Evolutionary conservation across 164 flowering plant genomes (phyloP).

Genomic region (Tetrastigma voinierianum): DNA sequence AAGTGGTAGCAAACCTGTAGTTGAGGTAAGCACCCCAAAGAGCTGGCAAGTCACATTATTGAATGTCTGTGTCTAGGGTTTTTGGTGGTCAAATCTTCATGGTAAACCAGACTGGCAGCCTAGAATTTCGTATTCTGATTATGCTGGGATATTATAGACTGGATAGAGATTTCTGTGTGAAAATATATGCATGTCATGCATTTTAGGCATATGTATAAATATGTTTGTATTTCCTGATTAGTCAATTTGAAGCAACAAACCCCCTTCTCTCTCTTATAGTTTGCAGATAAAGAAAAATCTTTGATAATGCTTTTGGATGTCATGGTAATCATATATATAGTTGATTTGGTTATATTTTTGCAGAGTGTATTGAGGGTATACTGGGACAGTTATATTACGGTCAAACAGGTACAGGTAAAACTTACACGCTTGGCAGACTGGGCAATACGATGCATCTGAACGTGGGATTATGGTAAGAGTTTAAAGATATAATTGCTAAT

Average conservation of each 20-base stretch:
- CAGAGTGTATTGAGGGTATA: constrained; percentile 95
- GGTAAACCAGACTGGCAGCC: neutral
- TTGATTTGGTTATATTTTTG: constrained; percentile 37
- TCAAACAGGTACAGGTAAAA: constrained; percentile 98
- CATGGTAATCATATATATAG: neutral
- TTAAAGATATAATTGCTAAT: constrained; percentile 66
- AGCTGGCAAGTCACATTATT: neutral
- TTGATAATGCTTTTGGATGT: neutral
- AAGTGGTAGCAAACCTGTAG: constrained; percentile 90
- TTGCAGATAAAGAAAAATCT: neutral
- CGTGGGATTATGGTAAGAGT: constrained; percentile 96
- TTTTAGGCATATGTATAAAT: too few relatives aligned
- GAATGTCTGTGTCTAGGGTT: neutral
- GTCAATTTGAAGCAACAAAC: constrained; percentile 6
- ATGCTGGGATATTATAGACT: neutral
- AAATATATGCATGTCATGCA: neutral
- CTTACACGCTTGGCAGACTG: constrained; percentile 82
- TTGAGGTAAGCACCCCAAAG: constrained; percentile 55
- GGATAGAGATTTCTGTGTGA: too few relatives aligned
- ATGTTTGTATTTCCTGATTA: neutral
- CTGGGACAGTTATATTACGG: constrained; percentile 97
- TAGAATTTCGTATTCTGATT: neutral
- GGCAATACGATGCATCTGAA: constrained; percentile 81
- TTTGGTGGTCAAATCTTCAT: neutral
- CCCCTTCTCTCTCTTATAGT: neutral